phyloP scores from a whole-genome alignment of 306 rosid genomes.

The Cicer yamashitae region DNA sequence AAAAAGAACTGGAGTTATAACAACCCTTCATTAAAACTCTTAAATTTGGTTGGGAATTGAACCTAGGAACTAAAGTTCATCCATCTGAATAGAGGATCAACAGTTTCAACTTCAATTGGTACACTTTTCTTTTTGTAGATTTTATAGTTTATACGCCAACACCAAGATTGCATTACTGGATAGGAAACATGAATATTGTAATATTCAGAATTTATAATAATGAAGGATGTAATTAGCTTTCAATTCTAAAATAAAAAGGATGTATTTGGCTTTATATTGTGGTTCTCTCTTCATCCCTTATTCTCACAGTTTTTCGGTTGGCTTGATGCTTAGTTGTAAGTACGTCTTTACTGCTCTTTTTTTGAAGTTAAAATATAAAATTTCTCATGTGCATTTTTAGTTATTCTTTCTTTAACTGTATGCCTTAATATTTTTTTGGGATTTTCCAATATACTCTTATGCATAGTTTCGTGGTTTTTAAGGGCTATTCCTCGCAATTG shows the following conservation, averaged over 20 bases:
- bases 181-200: slow-evolving; percentile 25
- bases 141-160: slow-evolving; percentile 18
- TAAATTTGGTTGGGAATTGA: slow-evolving; percentile 36
- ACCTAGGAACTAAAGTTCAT: slow-evolving; percentile 24
- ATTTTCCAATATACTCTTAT: slow-evolving; percentile 40
- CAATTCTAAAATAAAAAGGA: neutral
- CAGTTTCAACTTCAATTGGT: slow-evolving; percentile 13
- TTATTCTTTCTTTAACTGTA: neutral
- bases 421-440: slow-evolving; percentile 19
- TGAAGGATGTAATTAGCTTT: slow-evolving; percentile 5
- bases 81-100: neutral
- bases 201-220: slow-evolving; percentile 3
- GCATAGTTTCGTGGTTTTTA: slow-evolving; percentile 40
- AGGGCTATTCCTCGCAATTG: slow-evolving; percentile 94
- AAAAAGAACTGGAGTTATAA: too few species aligned
- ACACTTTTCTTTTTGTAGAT: neutral
- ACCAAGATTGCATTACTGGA: slow-evolving; percentile 33
- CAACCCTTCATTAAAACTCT: slow-evolving; percentile 12
- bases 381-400: neutral
- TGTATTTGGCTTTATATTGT: slow-evolving; percentile 22
- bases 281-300: slow-evolving; percentile 35
- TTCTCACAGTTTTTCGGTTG: neutral
- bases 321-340: slow-evolving; percentile 22
- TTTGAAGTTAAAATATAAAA: slow-evolving; percentile 25
- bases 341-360: slow-evolving; percentile 6